Evolutionary conservation across 805 yeast species (phyloP), one percentile per base, ranked within the genome.

Genomic region (Cyberlindnera mycetangii): DNA sequence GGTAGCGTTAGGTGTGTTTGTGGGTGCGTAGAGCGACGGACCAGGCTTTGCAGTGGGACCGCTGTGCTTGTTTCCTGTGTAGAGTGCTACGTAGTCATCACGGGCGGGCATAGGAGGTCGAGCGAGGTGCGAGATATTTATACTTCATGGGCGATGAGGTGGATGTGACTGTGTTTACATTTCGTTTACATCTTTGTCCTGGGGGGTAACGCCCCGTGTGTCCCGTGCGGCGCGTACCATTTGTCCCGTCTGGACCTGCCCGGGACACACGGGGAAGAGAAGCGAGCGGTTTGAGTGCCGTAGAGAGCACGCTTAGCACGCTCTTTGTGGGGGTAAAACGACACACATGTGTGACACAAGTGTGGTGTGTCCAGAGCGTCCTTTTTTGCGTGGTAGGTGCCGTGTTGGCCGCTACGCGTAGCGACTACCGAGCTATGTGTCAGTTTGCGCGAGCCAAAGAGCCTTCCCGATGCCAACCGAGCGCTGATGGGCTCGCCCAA

Each of bases 141-240:
- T 25, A 25, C 12, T 25, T 30, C 18, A 18, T 15, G 18, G 16
- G 32, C 9, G 32, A 18, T 20, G 25, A 16, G 25, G 22, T 32
- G 32, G 41, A n/a, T 37, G 41, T 21, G 12, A 24, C 16, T 12
- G 17, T 38, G 35, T 38, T 38, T 37, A 37, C 40, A 18, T 37
- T 27, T 30, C 40, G 17, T 32, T 25, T n/a, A n/a, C n/a, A n/a
- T n/a, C n/a, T n/a, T 33, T 33, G 37, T 33, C 37, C 37, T 7
- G 6, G 17, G 32, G 8, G 32, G 12, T 9, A 18, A 16, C 18
- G 19, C n/a, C n/a, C n/a, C n/a, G n/a, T 21, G 19, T 32, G 35
- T 32, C 35, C 35, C 37, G 20, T 33, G 20, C 20, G 37, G 20
- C 37, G 20, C 20, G 5, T 33, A 12, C 17, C 37, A 5, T 12